These are phyloP conservation scores for Sugiyamaella grinbergsii DNA, from an alignment of 1,139 yeast species.

Conservation along the genomic window DNA sequence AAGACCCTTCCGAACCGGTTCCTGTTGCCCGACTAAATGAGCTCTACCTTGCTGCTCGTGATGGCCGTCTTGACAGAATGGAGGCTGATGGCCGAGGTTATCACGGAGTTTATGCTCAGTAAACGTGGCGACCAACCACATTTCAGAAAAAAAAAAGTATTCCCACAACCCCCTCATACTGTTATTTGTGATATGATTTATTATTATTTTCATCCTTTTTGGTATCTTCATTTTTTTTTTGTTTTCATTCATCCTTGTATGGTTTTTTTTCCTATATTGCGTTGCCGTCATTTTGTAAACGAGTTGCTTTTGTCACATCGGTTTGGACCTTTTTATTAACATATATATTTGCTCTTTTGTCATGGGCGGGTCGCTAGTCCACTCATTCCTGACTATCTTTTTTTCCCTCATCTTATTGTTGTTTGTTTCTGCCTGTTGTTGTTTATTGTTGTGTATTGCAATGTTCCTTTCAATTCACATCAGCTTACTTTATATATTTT, in stretches of 20 bases:
- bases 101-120: conserved; percentile 47
- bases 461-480: no score
- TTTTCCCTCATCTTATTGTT: background rate
- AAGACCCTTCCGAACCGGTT: conserved; percentile 44
- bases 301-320: background rate
- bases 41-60: conserved; percentile 51
- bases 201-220: conserved; percentile 13
- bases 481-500: background rate
- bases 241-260: conserved; percentile 7
- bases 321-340: conserved; percentile 2
- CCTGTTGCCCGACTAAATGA: conserved; percentile 51
- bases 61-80: conserved; percentile 52
- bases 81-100: conserved; percentile 50
- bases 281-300: conserved; percentile 2
- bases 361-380: conserved; percentile 24
- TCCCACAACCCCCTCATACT: no score
- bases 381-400: conserved; percentile 19
- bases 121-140: conserved; percentile 24
- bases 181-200: background rate
- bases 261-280: conserved; percentile 2
- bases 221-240: conserved; percentile 20
- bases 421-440: background rate
- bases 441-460: no score
- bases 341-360: conserved; percentile 1
- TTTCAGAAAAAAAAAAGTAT: no score